Evolutionary conservation across 345 rosid genomes (phyloP).

Genomic region (Moringa oleifera): DNA sequence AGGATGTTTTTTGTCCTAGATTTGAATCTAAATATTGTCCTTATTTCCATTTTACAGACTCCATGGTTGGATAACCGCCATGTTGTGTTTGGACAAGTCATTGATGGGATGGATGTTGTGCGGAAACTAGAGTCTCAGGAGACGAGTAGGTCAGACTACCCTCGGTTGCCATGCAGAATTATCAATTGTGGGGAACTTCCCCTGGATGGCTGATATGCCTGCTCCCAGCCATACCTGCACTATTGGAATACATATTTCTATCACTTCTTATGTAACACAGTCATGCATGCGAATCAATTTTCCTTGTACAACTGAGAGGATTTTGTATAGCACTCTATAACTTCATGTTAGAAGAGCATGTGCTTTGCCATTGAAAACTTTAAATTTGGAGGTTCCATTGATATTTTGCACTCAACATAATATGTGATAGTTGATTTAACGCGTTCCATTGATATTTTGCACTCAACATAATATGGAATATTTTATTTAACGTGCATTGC

Average conservation of each 20-base stretch:
- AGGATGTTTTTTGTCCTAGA: constrained; percentile 1
- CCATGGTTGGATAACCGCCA: constrained; percentile 92
- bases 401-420: too few relatives aligned
- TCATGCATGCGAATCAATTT: not conserved
- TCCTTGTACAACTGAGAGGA: constrained; percentile 7
- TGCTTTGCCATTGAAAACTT: constrained; percentile 1
- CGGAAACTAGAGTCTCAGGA: constrained; percentile 64
- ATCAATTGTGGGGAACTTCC: constrained; percentile 79
- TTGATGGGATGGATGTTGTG: constrained; percentile 75
- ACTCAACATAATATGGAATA: too few relatives aligned
- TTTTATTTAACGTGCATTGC: too few relatives aligned
- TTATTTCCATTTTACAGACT: constrained; percentile 13
- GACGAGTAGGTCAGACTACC: constrained; percentile 66
- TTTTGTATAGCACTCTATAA: constrained; percentile 1
- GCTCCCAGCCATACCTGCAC: not conserved
- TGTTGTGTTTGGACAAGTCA: constrained; percentile 83
- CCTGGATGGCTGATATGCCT: constrained; percentile 37
- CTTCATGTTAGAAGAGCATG: constrained; percentile 4
- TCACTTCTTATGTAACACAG: constrained; percentile 2
- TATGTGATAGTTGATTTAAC: too few relatives aligned
- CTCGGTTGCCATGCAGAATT: constrained; percentile 70
- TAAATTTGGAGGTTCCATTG: constrained; percentile 2
- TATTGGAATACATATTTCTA: not conserved
- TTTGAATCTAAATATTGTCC: too few relatives aligned
- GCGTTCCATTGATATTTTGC: too few relatives aligned